Base-by-base conservation (phyloP, 1,139 yeast genomes). In the Debaryomyces sp. region DNA sequence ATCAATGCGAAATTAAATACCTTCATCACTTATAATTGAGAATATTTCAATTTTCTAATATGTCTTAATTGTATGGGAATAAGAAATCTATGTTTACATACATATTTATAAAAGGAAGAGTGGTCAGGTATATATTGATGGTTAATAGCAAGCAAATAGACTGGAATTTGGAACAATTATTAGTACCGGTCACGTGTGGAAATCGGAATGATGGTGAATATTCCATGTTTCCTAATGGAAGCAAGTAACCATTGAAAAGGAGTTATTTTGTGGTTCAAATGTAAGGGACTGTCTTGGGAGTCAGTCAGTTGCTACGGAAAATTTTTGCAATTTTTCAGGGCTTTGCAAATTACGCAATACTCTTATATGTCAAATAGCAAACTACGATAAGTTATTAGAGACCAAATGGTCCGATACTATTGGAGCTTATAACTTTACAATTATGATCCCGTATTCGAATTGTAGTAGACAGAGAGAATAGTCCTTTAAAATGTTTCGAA, bases 11-110 rank as follows among this genome's bases (percentile, higher is more conserved):
- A 21, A n/a, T 32, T 38, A 18, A 41, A 23, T 33, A 37, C 27
- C 45, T 43, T 43, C 47, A 47, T 44, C 21, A n/a, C 39, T 29
- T 35, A 12, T 21, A 17, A 12, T 27, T 21, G 24, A 15, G 18
- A 39, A 27, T 27, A 26, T n/a, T 39, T 39, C 5, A 9, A 13
- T 13, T 27, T n/a, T 39, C 12, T 26, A 27, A 29, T 27, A 10
- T 15, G 8, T 26, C 18, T 9, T 27, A 10, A 29, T 21, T 10
- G 13, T 15, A 15, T 27, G 10, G 7, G 6, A 17, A 9, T 32
- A 17, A 32, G 24, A 34, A 22, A 12, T 21, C 13, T 21, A 35
- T 21, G 13, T 35, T 34, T 35, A 15, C 12, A 12, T 17, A 35
- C 13, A 17, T 35, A 35, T 35, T 35, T 35, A 35, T 35, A 35